Conservation (phyloP, 352 stramenopile genomes). For the Phytophthora sojae region DNA sequence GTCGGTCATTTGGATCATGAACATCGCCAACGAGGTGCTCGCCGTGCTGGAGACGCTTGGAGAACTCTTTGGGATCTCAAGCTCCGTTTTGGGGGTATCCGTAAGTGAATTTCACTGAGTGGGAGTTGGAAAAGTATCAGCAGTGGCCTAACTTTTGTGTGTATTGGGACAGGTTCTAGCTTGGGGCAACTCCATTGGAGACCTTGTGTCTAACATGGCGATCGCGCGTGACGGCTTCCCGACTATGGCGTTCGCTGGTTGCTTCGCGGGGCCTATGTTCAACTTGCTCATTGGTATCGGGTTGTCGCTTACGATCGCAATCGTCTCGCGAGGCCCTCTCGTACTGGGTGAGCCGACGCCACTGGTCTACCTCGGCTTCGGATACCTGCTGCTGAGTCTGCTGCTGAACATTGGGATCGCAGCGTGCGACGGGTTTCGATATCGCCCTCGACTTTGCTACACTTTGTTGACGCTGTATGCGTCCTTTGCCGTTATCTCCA, state of each 20-base stretch:
- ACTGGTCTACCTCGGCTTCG: conserved; percentile 75
- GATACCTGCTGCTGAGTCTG: conserved; percentile 70
- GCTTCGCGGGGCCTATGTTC: conserved; percentile 86
- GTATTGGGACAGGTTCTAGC: conserved; percentile 61
- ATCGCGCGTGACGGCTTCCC: conserved; percentile 84
- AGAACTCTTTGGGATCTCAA: conserved; percentile 77
- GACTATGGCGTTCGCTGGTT: conserved; percentile 85
- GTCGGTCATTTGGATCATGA: conserved; percentile 91
- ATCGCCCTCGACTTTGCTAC: conserved; percentile 69
- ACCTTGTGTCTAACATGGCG: conserved; percentile 81
- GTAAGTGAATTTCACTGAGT: conserved; percentile 40
- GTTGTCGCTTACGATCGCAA: conserved; percentile 70
- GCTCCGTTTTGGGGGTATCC: conserved; percentile 79
- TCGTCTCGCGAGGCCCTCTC: conserved; percentile 59
- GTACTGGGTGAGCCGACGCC: conserved; percentile 61
- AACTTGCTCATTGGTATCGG: conserved; percentile 80
- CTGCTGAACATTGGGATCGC: conserved; percentile 69
- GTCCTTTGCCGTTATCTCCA: conserved; percentile 73
- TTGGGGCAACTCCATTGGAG: conserved; percentile 84
- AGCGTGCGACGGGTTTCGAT: conserved; percentile 67
- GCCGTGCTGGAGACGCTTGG: conserved; percentile 78
- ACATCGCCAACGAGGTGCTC: conserved; percentile 83
- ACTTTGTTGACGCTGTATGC: conserved; percentile 62
- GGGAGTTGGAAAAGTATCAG: background rate
- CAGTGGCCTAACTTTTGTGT: conserved; percentile 16